phyloP scores from a whole-genome alignment of 148 eudicot species.

The Chenopodium suecicum region DNA sequence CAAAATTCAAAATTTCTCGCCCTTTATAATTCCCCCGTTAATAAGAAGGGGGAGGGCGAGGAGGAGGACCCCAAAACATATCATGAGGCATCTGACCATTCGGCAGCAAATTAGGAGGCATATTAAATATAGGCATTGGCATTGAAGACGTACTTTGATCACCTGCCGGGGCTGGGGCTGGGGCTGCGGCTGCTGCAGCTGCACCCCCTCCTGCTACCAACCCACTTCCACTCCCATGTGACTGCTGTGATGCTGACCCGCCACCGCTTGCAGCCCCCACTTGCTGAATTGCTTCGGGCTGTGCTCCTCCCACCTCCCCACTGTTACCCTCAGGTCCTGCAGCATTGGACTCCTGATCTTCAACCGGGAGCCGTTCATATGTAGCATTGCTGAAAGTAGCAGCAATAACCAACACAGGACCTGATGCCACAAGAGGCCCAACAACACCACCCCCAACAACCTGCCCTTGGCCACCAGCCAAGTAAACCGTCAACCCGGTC shows the following conservation, averaged over 20 bases:
- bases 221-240: conserved; percentile 27
- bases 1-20: neutral
- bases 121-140: conserved; percentile 40
- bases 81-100: conserved; percentile 55
- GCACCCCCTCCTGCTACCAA: neutral
- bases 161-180: neutral
- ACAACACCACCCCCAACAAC: conserved; percentile 70
- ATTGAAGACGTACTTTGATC: conserved; percentile 27
- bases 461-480: conserved; percentile 75
- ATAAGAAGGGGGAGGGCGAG: conserved; percentile 42
- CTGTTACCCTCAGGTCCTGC: conserved; percentile 14
- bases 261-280: conserved; percentile 28
- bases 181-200: neutral
- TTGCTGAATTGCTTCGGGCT: conserved; percentile 20
- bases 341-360: conserved; percentile 34
- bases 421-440: conserved; percentile 57
- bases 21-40: conserved; percentile 1
- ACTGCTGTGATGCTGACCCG: conserved; percentile 30
- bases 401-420: conserved; percentile 73
- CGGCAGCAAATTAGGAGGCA: conserved; percentile 44
- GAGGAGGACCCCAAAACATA: conserved; percentile 50
- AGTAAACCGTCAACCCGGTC: conserved; percentile 58
- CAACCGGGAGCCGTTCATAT: conserved; percentile 58
- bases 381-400: conserved; percentile 59
- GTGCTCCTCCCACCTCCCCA: conserved; percentile 25